A percentile compares a stretch with the other conserved stretches of the same genome.
Evolutionary conservation across 2,329 filamentous ascomycete species (phyloP).

Genomic region (Calonectria honghensis): DNA sequence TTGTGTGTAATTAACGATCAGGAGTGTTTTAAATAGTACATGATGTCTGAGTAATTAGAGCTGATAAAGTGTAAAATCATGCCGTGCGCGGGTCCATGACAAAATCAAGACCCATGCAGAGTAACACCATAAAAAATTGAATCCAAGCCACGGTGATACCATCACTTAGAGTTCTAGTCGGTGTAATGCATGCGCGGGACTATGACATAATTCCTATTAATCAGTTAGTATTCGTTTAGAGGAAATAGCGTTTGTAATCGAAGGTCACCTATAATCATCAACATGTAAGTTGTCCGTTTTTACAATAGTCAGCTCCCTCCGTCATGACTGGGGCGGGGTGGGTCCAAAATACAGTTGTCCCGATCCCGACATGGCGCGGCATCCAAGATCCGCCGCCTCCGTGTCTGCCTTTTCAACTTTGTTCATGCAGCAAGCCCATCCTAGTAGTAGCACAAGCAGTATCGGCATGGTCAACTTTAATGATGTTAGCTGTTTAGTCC

Average conservation of each 20-base stretch:
- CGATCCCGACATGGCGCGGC: neutral
- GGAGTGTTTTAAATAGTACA: neutral
- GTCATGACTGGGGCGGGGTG: neutral
- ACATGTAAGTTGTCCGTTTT: neutral
- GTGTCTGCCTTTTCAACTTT: neutral
- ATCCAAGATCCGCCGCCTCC: neutral
- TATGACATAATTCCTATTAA: neutral
- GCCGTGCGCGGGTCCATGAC: neutral
- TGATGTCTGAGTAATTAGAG: neutral
- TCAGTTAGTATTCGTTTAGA: too few species aligned
- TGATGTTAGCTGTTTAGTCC: neutral
- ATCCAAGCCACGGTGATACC: neutral
- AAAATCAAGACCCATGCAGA: neutral
- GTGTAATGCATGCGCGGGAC: neutral
- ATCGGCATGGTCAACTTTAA: neutral
- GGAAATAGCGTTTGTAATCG: too few species aligned
- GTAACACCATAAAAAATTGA: neutral
- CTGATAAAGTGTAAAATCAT: neutral
- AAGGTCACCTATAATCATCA: neutral
- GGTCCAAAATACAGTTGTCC: slow-evolving; percentile 1
- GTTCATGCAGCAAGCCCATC: neutral
- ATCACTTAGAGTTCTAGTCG: neutral
- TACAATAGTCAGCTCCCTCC: neutral
- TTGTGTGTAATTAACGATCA: neutral
- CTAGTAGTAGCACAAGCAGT: neutral